Evolutionary conservation across 805 yeast species (phyloP).

Genomic region (Yarrowia sp.): DNA sequence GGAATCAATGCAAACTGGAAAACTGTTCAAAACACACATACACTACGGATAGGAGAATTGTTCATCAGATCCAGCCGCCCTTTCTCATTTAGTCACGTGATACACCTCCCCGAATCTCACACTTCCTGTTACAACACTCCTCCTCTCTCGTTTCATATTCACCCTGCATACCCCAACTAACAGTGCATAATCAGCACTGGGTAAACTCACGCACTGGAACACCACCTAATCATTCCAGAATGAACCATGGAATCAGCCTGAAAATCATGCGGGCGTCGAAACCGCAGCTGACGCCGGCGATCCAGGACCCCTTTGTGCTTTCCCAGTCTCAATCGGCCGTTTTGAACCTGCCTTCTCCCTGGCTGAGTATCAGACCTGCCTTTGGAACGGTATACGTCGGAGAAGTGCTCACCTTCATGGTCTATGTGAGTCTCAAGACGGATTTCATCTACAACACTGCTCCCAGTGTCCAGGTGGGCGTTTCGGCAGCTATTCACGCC

Average conservation of each 20-base stretch:
- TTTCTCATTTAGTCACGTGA: too few species aligned
- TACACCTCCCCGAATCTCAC: too few species aligned
- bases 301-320: conserved; percentile 40
- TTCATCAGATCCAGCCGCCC: too few species aligned
- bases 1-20: too few species aligned
- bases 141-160: not conserved
- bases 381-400: conserved; percentile 48
- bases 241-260: conserved; percentile 40
- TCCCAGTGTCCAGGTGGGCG: conserved; percentile 28
- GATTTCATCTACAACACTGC: conserved; percentile 28
- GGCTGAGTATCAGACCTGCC: conserved; percentile 43
- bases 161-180: not conserved
- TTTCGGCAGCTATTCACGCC: conserved; percentile 20
- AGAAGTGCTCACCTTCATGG: conserved; percentile 47
- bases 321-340: conserved; percentile 22
- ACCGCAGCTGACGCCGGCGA: conserved; percentile 45
- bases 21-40: too few species aligned
- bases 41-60: too few species aligned
- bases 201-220: not conserved
- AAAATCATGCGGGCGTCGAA: conserved; percentile 48
- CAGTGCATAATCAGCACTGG: conserved; percentile 7
- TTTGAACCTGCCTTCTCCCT: conserved; percentile 26
- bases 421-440: conserved; percentile 41
- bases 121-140: too few species aligned
- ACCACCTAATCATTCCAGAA: not conserved